phyloP scores from a whole-genome alignment of 2,329 filamentous ascomycete species.

The Hypoxylon sp. region DNA sequence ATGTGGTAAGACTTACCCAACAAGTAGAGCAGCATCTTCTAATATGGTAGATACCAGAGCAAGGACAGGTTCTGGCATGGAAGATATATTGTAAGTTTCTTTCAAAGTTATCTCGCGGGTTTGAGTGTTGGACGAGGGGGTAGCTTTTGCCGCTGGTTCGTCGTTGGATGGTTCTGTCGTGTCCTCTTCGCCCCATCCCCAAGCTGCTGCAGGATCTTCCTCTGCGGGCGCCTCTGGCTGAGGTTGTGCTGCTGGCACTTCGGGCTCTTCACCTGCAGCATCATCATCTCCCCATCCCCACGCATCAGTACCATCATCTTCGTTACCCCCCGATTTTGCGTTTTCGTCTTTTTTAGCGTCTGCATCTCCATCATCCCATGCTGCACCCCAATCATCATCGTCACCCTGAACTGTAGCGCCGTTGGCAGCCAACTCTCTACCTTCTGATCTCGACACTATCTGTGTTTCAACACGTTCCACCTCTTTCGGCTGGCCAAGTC shows the following conservation, averaged over 20 bases:
- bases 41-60: constrained; percentile 68
- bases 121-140: constrained; percentile 36
- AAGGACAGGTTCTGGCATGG: constrained; percentile 82
- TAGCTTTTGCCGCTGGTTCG: constrained; percentile 36
- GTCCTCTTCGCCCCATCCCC: constrained; percentile 86
- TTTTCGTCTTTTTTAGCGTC: constrained; percentile 42
- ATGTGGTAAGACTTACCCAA: constrained; percentile 58
- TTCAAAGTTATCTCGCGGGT: constrained; percentile 77
- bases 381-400: constrained; percentile 76
- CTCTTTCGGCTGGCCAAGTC: constrained; percentile 70
- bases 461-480: constrained; percentile 89
- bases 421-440: constrained; percentile 69
- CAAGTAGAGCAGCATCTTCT: constrained; percentile 68
- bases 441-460: constrained; percentile 72
- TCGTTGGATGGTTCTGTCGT: constrained; percentile 44
- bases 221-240: constrained; percentile 28
- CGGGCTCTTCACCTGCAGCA: constrained; percentile 46
- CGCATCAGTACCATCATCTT: constrained; percentile 53
- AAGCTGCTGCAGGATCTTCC: constrained; percentile 69
- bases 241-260: constrained; percentile 26
- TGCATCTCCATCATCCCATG: constrained; percentile 77
- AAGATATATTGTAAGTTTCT: constrained; percentile 89
- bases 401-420: constrained; percentile 55
- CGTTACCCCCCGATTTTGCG: constrained; percentile 22
- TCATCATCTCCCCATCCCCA: constrained; percentile 88